These are phyloP conservation scores for Chaetothyriales sp. DNA, from an alignment of 2,329 filamentous ascomycete genomes.

Conservation along the genomic window DNA sequence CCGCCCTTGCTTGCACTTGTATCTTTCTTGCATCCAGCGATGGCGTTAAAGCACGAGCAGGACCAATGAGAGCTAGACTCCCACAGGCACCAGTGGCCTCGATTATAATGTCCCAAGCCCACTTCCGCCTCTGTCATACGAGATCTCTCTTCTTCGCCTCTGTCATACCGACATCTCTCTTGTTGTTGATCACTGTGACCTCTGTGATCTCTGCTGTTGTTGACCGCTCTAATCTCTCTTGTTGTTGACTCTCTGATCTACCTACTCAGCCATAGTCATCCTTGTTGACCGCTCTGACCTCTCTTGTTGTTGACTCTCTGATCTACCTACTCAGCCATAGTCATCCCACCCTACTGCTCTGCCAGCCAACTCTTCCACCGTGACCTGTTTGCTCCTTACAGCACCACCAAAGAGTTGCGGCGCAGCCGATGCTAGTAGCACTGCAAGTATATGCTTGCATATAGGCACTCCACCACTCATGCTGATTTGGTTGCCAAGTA, in stretches of 20 bases:
- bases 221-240: no score
- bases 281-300: neutral
- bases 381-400: constrained; percentile 42
- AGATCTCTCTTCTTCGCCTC: no score
- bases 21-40: neutral
- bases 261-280: no score
- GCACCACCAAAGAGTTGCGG: constrained; percentile 40
- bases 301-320: neutral
- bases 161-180: no score
- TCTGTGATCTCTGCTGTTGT: no score
- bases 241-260: neutral
- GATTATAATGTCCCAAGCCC: neutral
- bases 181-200: no score
- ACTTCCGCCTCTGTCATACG: neutral
- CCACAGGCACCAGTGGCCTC: neutral
- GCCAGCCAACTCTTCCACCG: constrained; percentile 58
- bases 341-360: constrained; percentile 41
- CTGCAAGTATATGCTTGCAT: constrained; percentile 87
- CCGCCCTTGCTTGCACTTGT: neutral
- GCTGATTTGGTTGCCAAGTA: neutral
- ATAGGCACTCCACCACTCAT: constrained; percentile 34
- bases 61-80: neutral
- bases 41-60: neutral
- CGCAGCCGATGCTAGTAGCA: constrained; percentile 59
- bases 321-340: constrained; percentile 14